Evolutionary conservation across 768 basidiomycete species (phyloP).

Genomic region (Epithele typhae): DNA sequence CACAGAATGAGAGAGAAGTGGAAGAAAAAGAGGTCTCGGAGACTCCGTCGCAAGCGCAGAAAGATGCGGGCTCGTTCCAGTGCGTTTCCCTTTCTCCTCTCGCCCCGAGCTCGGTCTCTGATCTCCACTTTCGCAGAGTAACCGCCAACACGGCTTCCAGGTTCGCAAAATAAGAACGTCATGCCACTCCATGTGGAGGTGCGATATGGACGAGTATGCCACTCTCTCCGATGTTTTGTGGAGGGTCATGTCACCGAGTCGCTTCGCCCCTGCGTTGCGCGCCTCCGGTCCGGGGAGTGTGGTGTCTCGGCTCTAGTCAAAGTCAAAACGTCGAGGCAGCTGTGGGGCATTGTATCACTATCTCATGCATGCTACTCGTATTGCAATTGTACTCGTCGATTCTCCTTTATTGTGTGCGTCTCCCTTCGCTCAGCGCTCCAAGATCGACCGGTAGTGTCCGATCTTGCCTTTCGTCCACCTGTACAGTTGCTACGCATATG

Average conservation of each 20-base stretch:
- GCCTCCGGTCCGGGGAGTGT: conserved; percentile 17
- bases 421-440: too few relatives aligned
- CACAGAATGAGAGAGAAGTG: conserved; percentile 91
- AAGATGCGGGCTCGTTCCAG: conserved; percentile 96
- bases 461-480: too few relatives aligned
- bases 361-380: conserved; percentile 17
- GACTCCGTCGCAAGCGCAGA: conserved; percentile 91
- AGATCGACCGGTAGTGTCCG: too few relatives aligned
- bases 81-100: conserved; percentile 38
- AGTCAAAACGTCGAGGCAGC: conserved; percentile 17
- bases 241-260: conserved; percentile 16
- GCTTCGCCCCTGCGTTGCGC: conserved; percentile 22
- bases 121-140: conserved; percentile 22
- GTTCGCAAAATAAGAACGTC: conserved; percentile 23
- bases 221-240: conserved; percentile 15
- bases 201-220: conserved; percentile 7
- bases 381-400: conserved; percentile 14
- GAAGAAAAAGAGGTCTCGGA: conserved; percentile 94
- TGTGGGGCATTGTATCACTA: conserved; percentile 19
- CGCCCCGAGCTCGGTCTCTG: not conserved
- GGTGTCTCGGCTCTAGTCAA: conserved; percentile 15
- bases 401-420: too few relatives aligned
- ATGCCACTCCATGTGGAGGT: conserved; percentile 13
- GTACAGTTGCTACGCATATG: too few relatives aligned
- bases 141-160: conserved; percentile 21